These are phyloP conservation scores for Colletotrichum truncatum DNA, from an alignment of 2,329 filamentous ascomycete species.

Conservation along the genomic window DNA sequence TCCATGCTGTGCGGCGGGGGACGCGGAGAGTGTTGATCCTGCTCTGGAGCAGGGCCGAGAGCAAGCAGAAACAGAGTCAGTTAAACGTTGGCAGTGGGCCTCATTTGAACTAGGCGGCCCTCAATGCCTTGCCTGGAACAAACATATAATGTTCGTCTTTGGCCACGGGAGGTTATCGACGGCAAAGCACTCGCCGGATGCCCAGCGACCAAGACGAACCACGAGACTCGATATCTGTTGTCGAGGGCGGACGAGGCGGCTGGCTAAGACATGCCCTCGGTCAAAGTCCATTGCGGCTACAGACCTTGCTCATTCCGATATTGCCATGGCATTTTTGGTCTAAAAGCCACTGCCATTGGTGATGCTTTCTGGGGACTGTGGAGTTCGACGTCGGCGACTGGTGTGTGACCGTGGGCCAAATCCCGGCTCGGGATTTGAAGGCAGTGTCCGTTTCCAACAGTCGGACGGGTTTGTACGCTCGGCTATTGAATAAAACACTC, in stretches of 20 bases:
- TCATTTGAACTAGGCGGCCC: neutral
- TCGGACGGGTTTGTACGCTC: neutral
- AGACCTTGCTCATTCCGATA: neutral
- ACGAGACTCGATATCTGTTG: neutral
- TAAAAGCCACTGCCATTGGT: neutral
- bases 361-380: neutral
- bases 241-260: neutral
- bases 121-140: neutral
- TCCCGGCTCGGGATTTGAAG: slow-evolving; percentile 29
- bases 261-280: neutral
- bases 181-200: neutral
- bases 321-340: neutral
- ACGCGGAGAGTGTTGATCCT: neutral
- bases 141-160: slow-evolving; percentile 4
- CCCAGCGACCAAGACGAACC: neutral
- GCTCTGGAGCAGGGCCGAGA: neutral
- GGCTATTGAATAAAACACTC: slow-evolving; percentile 4
- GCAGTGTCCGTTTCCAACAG: neutral
- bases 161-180: neutral
- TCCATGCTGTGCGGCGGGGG: slow-evolving; percentile 15
- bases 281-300: neutral
- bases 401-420: slow-evolving; percentile 12
- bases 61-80: neutral
- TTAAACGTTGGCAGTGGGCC: neutral
- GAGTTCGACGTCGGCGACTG: slow-evolving; percentile 18